These are phyloP conservation scores for Saccharomycopsis amapae DNA, from an alignment of 805 yeast genomes.

Conservation along the genomic window DNA sequence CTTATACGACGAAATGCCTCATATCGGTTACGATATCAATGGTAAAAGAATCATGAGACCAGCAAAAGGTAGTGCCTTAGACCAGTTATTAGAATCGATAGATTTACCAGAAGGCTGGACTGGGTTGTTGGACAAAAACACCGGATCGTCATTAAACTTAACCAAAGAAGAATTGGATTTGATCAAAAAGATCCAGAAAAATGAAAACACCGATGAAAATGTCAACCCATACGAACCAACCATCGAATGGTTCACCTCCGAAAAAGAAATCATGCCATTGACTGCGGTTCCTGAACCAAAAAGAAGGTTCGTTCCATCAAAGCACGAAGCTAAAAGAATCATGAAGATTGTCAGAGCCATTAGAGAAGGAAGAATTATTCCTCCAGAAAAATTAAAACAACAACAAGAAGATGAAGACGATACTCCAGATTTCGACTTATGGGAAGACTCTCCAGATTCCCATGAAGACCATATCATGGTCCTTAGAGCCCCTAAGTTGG, in stretches of 20 bases:
- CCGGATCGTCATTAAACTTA: slow-evolving; percentile 79
- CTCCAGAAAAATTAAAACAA: slow-evolving; percentile 53
- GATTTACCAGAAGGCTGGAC: slow-evolving; percentile 99
- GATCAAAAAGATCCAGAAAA: slow-evolving; percentile 75
- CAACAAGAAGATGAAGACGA: slow-evolving; percentile 46
- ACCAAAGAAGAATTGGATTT: slow-evolving; percentile 84
- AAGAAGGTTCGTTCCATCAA: slow-evolving; percentile 92
- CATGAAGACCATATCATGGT: slow-evolving; percentile 78
- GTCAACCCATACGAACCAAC: slow-evolving; percentile 89
- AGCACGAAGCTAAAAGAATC: slow-evolving; percentile 91
- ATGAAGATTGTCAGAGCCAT: slow-evolving; percentile 96
- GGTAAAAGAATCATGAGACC: slow-evolving; percentile 99
- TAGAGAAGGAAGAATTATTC: slow-evolving; percentile 89
- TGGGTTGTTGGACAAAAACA: slow-evolving; percentile 82
- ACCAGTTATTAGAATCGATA: slow-evolving; percentile 78
- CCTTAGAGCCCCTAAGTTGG: slow-evolving; percentile 86
- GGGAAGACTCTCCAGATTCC: slow-evolving; percentile 68
- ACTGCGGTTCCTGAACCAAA: slow-evolving; percentile 96
- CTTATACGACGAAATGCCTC: slow-evolving; percentile 96
- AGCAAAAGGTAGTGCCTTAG: slow-evolving; percentile 92
- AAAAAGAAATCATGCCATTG: slow-evolving; percentile 82
- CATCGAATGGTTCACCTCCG: slow-evolving; percentile 90
- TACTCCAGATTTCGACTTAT: slow-evolving; percentile 59
- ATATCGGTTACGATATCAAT: slow-evolving; percentile 92
- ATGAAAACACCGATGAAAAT: slow-evolving; percentile 73